A percentile compares a stretch with the other conserved stretches of the same genome.
Evolutionary conservation across 1,284 basidiomycete species (phyloP).

Genomic region (Pisolithus thermaeus): DNA sequence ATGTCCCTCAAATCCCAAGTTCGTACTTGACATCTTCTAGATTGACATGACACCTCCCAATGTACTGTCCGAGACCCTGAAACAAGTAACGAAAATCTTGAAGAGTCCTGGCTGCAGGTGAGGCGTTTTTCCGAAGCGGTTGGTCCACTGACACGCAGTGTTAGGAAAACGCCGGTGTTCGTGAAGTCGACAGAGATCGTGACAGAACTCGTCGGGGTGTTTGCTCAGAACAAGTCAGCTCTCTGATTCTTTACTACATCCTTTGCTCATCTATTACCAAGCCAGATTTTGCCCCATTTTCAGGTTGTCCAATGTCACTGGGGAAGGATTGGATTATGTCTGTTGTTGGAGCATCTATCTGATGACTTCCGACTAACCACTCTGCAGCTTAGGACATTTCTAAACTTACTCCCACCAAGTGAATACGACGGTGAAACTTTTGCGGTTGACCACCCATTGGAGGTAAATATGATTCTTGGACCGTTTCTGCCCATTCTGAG

Average conservation of each 20-base stretch:
- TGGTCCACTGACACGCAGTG: constrained; percentile 3
- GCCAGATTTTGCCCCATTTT: constrained; percentile 87
- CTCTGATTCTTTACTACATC: neutral
- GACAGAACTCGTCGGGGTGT: constrained; percentile 70
- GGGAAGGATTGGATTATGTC: constrained; percentile 80
- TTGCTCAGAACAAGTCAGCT: constrained; percentile 32
- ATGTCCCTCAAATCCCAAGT: neutral
- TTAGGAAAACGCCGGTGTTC: constrained; percentile 72
- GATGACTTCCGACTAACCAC: constrained; percentile 6
- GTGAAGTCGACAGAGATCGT: constrained; percentile 72
- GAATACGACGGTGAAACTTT: constrained; percentile 80
- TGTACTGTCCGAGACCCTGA: constrained; percentile 84
- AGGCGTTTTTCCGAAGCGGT: constrained; percentile 14
- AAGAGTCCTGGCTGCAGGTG: constrained; percentile 90
- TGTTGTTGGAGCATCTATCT: constrained; percentile 15
- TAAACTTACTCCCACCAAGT: constrained; percentile 83
- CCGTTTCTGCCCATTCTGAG: constrained; percentile 4
- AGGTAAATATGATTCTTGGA: constrained; percentile 41
- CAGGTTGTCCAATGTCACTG: constrained; percentile 92
- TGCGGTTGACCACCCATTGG: constrained; percentile 79
- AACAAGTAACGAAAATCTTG: constrained; percentile 90
- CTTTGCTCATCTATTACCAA: constrained; percentile 9
- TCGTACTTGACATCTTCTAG: constrained; percentile 24
- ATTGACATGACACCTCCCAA: constrained; percentile 98
- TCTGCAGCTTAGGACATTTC: constrained; percentile 68